Evolutionary conservation across 305 asterid species (phyloP), one percentile per base, ranked within the genome.

Genomic region (Striga hermonthica): DNA sequence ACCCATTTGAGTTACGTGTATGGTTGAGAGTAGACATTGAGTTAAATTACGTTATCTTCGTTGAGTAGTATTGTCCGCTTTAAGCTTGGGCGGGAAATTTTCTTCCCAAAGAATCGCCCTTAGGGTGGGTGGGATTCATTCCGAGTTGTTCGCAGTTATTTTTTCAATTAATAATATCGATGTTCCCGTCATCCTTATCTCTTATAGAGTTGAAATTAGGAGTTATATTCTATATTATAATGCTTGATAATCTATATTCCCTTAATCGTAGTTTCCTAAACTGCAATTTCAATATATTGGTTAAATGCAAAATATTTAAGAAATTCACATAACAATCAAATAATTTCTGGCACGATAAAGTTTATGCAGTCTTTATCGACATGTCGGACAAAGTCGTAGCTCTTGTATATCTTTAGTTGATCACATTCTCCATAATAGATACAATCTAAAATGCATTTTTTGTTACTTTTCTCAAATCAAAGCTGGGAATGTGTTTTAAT

Each of bases 161-260:
- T 22, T 22, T 22, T 22, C 2, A 22, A 22, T 22, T 22, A 22
- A 22, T 22, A 22, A 22, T 22, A 22, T 22, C 31, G 31, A 43
- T 43, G 9, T 6, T 43, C 49, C 11, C 11, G 3, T 7, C 50
- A 36, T 48, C 52, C 41, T 22, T 16, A 44, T 57, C 43, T 14
- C 57, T 43, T 13, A 57, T 57, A 63, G 61, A 6, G 38, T 53
- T 66, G 58, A 44, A 60, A 72, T 55, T 60, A 66, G 57, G 35
- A 2, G 9, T 22, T 53, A 48, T 40, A 48, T 31, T 56, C 37
- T 40, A 9, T 41, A 54, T 35, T 48, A n/a, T 7, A 36, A 47
- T 1, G 39, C 13, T 52, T 38, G 39, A 56, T 48, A 13, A 39
- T 38, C 15, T 22, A 16, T 14, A 9, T 63, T 62, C 47, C 56